Conservation (phyloP, 2,329 filamentous ascomycete species). For the Trichoderma breve region DNA sequence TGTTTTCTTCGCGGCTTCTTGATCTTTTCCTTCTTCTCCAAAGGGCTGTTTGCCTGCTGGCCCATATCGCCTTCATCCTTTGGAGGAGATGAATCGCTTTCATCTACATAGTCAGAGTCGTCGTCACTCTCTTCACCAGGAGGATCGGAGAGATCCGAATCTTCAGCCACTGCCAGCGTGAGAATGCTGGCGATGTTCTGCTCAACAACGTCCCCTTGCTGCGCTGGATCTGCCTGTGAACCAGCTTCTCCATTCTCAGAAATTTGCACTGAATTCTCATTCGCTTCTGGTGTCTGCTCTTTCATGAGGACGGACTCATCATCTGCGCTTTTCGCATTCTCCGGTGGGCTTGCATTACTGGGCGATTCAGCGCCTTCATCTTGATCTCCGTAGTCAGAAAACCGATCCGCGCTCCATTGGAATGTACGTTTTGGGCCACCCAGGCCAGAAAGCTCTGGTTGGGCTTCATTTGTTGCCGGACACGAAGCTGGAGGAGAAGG, state of each 20-base stretch:
- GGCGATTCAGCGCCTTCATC: not conserved
- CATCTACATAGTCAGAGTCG: not conserved
- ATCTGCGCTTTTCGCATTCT: no score
- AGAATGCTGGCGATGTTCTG: not conserved
- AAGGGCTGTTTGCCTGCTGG: not conserved
- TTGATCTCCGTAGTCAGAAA: not conserved
- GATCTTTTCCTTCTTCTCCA: not conserved
- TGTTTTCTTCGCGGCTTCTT: not conserved
- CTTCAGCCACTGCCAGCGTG: rapidly evolving
- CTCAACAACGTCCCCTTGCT: not conserved
- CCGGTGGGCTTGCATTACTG: not conserved
- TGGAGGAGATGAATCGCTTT: not conserved
- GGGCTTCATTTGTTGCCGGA: not conserved
- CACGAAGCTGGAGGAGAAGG: not conserved
- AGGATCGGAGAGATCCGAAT: not conserved
- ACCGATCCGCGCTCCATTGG: not conserved
- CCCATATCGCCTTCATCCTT: not conserved
- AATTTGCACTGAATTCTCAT: not conserved
- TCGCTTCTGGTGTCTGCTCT: not conserved
- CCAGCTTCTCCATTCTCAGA: not conserved
- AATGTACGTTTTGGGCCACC: not conserved
- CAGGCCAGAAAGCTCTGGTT: not conserved
- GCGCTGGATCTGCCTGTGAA: no score
- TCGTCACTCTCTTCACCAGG: not conserved
- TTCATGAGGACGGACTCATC: not conserved